Conservation (phyloP, 1,139 yeast genomes). For the Eremothecium cymbalariae region DNA sequence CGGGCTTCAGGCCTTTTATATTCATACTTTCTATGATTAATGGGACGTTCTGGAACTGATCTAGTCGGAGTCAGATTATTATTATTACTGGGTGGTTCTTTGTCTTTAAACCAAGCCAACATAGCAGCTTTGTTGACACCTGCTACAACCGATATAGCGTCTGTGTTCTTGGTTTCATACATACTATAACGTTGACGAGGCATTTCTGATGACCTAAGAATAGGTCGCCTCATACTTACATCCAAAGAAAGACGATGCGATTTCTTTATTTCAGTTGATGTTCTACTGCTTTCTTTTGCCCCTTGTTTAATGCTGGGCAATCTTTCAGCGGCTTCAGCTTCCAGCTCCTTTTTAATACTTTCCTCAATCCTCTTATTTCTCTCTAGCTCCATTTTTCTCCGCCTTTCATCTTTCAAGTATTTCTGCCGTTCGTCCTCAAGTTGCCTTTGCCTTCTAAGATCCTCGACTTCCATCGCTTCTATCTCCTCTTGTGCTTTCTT, state of each 20-base stretch:
- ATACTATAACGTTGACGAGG: no score
- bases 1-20: constrained; percentile 21
- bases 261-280: background rate
- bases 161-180: no score
- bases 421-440: constrained; percentile 7
- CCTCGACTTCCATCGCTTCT: constrained; percentile 9
- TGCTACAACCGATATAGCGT: no score
- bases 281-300: background rate
- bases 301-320: background rate
- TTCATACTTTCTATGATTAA: constrained; percentile 13
- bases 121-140: constrained; percentile 25
- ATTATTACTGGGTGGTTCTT: no score
- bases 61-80: no score
- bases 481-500: constrained; percentile 7
- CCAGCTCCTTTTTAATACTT: background rate
- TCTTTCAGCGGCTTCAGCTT: background rate
- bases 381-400: constrained; percentile 7
- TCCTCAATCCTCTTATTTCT: constrained; percentile 5
- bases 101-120: constrained; percentile 25
- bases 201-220: no score
- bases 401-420: constrained; percentile 13
- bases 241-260: background rate
- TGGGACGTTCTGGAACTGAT: no score
- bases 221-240: no score
- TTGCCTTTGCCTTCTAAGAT: constrained; percentile 15